Evolutionary conservation across 75 land plant genomes (phyloP), one percentile per base, ranked within the genome.

Genomic region (Isoetes taiwanensis): DNA sequence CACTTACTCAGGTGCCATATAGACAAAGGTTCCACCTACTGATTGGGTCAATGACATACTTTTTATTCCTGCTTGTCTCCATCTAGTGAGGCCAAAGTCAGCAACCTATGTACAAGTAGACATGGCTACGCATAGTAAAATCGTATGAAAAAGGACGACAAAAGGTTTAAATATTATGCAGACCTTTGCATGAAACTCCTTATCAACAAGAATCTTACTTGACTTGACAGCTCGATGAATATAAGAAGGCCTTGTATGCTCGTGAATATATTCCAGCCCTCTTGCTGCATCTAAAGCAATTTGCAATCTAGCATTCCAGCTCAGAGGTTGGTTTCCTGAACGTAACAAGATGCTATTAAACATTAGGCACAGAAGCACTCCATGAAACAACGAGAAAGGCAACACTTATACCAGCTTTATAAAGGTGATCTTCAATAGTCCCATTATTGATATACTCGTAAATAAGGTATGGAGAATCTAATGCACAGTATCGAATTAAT

Each of bases 161-260:
- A 48, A 12, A 48, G 19, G 17, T 6, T 14, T 6, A 12, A 6
- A 17, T 14, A 14, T 6, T 6, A 10, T 6, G 8, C 9, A 17
- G 6, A 62, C 71, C 71, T 68, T 68, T 10, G 71, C 71, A 68
- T 20, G 71, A 35, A 72, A 67, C 6, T 82, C 41, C 1, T 68
- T 59, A 43, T 78, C 81, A 4, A 86, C 68, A 42, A 83, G 73
- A 17, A 86, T 76, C 40, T 86, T 86, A 8, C 62, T 68, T 6
- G 77, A 81, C 52, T 77, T 86, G 11, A 86, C 56, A 43, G 75
- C 74, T 32, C 86, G 84, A 55, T 86, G 86, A 35, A 86, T 72
- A 23, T 68, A 68, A 1, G 67, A 39, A 54, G 66, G 71, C 20
- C 37, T 62, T 31, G 67, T 68, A 41, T 68, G 67, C 41, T 68